Percentiles rank a stretch among this genome's conserved stretches.
Conservation (phyloP, 495 filamentous ascomycete genomes). For the Penicillium canescens region DNA sequence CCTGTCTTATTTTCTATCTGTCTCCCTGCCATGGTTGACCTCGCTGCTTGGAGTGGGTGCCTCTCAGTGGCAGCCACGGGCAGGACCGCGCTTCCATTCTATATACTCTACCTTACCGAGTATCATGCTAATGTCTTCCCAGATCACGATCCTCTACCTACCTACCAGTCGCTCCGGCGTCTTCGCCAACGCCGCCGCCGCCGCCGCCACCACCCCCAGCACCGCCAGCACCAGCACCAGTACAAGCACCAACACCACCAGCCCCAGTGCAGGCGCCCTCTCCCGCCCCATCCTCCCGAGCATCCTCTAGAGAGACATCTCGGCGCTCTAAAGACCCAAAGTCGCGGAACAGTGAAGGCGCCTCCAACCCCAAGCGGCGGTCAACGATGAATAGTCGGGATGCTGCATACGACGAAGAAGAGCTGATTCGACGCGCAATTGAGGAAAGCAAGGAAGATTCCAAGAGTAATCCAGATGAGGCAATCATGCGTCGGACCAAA, state of each 20-base stretch:
- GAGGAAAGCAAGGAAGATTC: conserved; percentile 88
- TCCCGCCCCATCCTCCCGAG: conserved; percentile 45
- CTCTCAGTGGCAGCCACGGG: not conserved
- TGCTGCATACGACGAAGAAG: conserved; percentile 94
- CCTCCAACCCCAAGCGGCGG: conserved; percentile 67
- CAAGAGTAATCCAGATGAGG: conserved; percentile 45
- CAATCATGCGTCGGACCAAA: conserved; percentile 65
- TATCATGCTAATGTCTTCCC: conserved; percentile 29
- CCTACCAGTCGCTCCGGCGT: conserved; percentile 57
- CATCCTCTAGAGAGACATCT: conserved; percentile 45
- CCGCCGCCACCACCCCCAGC: not conserved
- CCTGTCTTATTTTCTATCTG: conserved; percentile 10
- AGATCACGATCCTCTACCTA: conserved; percentile 70
- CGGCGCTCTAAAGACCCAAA: conserved; percentile 50
- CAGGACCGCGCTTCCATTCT: not conserved
- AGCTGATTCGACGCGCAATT: conserved; percentile 82
- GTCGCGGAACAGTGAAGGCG: conserved; percentile 45
- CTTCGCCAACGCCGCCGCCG: not conserved
- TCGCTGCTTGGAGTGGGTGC: conserved; percentile 7
- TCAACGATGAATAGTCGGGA: conserved; percentile 98
- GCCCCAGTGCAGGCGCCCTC: conserved; percentile 20
- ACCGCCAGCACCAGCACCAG: not conserved
- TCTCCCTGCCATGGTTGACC: conserved; percentile 11
- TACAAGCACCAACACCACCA: not conserved
- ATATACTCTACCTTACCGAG: not conserved